Percentiles rank a stretch among this genome's conserved stretches.
These are phyloP conservation scores for Drechmeria coniospora DNA, from an alignment of 2,329 filamentous ascomycete species.

Conservation along the genomic window DNA sequence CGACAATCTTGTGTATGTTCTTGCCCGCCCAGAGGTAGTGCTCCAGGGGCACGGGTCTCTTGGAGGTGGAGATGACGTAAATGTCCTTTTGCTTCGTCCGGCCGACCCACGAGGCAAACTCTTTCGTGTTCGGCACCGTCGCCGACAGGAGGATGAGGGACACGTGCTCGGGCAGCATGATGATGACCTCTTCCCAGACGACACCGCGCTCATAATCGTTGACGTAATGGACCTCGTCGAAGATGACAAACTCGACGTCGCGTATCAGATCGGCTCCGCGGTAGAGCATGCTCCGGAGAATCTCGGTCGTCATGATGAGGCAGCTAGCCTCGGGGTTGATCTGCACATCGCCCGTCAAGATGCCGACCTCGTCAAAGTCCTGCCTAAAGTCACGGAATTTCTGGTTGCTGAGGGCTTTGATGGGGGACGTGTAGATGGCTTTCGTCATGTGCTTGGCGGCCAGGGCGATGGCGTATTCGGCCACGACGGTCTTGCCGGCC, in stretches of 20 bases:
- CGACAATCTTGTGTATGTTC: constrained; percentile 85
- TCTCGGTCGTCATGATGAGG: constrained; percentile 98
- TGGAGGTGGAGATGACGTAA: constrained; percentile 94
- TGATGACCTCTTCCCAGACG: constrained; percentile 99
- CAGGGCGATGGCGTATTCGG: constrained; percentile 92
- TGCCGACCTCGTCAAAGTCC: constrained; percentile 88
- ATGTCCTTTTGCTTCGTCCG: constrained; percentile 98
- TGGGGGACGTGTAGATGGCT: constrained; percentile 95
- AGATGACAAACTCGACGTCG: constrained; percentile 97
- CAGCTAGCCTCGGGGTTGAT: constrained; percentile 96
- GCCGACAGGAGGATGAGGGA: constrained; percentile 90
- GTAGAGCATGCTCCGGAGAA: constrained; percentile 95
- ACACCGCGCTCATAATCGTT: constrained; percentile 93
- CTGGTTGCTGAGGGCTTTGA: constrained; percentile 96
- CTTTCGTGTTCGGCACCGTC: constrained; percentile 91
- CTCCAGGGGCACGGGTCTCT: constrained; percentile 84
- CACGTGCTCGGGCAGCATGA: constrained; percentile 96
- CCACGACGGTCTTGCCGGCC: constrained; percentile 93
- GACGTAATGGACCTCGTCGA: constrained; percentile 97
- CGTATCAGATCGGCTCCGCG: constrained; percentile 88
- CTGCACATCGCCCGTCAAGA: constrained; percentile 92
- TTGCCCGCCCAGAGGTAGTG: constrained; percentile 96
- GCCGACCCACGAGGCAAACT: constrained; percentile 97
- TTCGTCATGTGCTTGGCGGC: constrained; percentile 99
- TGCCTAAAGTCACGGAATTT: constrained; percentile 92